Conservation (phyloP, 1,284 basidiomycete genomes). For the Melampsora larici-populina region DNA sequence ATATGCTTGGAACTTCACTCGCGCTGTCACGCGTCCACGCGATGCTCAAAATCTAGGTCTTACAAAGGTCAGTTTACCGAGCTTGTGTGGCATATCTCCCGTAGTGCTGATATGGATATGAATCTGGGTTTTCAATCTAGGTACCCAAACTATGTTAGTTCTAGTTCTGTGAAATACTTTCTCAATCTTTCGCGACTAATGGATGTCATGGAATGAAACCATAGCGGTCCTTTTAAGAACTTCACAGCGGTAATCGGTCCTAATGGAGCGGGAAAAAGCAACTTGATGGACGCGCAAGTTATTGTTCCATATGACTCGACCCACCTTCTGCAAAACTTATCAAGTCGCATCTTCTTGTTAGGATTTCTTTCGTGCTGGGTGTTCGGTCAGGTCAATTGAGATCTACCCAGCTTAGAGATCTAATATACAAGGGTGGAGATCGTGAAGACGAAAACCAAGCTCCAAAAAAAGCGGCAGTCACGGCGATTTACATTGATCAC, state of each 20-base stretch:
- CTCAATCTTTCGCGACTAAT: not conserved
- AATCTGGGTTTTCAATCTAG: not conserved
- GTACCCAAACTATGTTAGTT: not conserved
- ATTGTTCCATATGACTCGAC: too few species aligned
- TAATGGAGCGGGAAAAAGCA: constrained; percentile 98
- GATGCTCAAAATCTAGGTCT: constrained; percentile 4
- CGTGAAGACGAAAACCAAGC: constrained; percentile 12
- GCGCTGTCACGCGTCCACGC: not conserved
- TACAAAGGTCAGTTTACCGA: constrained; percentile 24
- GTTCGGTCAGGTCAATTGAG: constrained; percentile 89
- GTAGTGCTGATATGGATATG: not conserved
- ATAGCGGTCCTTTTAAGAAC: constrained; percentile 73
- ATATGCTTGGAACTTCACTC: not conserved
- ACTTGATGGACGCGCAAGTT: constrained; percentile 90
- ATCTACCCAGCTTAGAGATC: constrained; percentile 86
- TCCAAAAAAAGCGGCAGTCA: constrained; percentile 51
- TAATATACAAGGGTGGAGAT: constrained; percentile 77
- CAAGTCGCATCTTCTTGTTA: constrained; percentile 14
- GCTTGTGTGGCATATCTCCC: not conserved
- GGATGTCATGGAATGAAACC: not conserved
- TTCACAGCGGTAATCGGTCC: constrained; percentile 97
- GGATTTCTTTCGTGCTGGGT: constrained; percentile 94
- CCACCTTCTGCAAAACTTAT: constrained; percentile 8
- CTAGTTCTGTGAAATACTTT: constrained; percentile 18
- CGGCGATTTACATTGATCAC: constrained; percentile 51